Evolutionary conservation across 495 filamentous ascomycete genomes (phyloP).

Genomic region (Monascus purpureus): DNA sequence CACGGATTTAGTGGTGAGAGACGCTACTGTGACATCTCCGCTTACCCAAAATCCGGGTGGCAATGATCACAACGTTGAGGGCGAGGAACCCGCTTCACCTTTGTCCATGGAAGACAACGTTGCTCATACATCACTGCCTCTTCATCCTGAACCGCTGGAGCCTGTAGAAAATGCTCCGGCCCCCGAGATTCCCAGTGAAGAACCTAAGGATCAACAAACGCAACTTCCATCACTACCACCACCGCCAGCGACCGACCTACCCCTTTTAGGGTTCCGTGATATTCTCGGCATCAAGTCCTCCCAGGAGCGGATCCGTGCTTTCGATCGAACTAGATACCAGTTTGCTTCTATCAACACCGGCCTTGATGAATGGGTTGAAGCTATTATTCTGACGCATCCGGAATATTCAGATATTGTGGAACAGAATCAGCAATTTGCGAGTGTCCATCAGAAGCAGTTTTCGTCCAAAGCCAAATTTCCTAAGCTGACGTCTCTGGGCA

Average conservation of each 20-base stretch:
- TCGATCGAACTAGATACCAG: conserved; percentile 51
- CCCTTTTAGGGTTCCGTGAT: conserved; percentile 49
- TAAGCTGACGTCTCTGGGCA: conserved; percentile 24
- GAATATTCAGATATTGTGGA: conserved; percentile 35
- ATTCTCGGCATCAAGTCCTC: conserved; percentile 50
- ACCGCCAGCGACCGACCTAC: conserved; percentile 18
- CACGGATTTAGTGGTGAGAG: no score
- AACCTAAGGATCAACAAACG: conserved; percentile 1
- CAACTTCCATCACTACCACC: background rate
- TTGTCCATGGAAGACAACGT: no score
- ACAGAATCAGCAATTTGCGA: conserved; percentile 16
- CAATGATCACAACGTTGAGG: no score
- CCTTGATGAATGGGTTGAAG: conserved; percentile 55
- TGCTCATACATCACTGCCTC: no score
- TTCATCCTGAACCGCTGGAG: no score
- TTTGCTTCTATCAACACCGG: conserved; percentile 62
- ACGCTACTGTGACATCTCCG: no score
- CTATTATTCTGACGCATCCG: conserved; percentile 33
- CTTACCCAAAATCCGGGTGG: no score
- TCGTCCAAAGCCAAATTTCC: conserved; percentile 33
- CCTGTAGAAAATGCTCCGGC: no score
- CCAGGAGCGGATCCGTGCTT: conserved; percentile 52
- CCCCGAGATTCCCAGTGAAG: no score
- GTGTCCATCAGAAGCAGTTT: conserved; percentile 15
- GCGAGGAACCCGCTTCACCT: no score